Evolutionary conservation across 306 rosid genomes (phyloP).

Genomic region (Bauhinia variegata): DNA sequence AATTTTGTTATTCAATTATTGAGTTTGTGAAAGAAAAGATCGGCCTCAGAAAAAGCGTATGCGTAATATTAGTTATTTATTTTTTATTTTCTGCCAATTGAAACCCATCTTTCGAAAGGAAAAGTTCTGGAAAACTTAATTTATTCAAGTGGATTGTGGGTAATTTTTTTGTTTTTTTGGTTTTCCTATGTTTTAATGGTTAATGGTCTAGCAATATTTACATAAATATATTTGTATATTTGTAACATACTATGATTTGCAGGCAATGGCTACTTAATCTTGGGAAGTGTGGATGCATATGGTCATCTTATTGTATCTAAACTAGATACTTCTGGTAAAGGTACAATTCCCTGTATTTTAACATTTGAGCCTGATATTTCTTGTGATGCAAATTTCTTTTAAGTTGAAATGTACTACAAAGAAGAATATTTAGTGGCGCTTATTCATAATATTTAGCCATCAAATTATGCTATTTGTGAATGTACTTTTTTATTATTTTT

Average conservation of each 20-base stretch:
- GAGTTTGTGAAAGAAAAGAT: neutral
- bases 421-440: neutral
- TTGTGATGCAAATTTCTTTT: constrained; percentile 18
- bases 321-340: constrained; percentile 66
- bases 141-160: neutral
- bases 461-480: constrained; percentile 5
- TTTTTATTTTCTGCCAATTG: neutral
- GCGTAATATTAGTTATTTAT: neutral
- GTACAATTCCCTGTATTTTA: constrained; percentile 40
- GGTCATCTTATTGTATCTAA: constrained; percentile 91
- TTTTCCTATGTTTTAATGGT: neutral
- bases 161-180: neutral
- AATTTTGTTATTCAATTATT: neutral
- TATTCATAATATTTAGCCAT: neutral
- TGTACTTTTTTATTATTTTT: too few species aligned
- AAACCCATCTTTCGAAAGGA: neutral
- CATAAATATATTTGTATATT: neutral
- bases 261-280: constrained; percentile 62
- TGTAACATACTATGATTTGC: constrained; percentile 35
- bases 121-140: neutral
- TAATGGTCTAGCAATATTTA: constrained; percentile 22
- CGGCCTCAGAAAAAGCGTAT: neutral
- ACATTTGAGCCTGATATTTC: constrained; percentile 18
- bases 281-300: constrained; percentile 90
- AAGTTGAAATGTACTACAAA: constrained; percentile 9